phyloP scores from a whole-genome alignment of 2,329 filamentous ascomycete species.

The Alternaria atra region DNA sequence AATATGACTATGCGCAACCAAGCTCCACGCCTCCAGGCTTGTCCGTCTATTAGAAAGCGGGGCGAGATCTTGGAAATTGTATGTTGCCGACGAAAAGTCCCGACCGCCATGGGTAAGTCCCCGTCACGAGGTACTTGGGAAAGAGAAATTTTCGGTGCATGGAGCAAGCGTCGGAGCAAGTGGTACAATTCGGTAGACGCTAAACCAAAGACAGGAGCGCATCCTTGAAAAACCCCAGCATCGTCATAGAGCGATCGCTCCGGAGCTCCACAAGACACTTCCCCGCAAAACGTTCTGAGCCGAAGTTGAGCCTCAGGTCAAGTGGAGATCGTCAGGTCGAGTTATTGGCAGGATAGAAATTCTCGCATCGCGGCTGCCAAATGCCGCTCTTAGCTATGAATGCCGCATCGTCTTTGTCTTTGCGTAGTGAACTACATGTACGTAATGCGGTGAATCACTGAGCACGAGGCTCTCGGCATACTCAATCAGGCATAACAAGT shows the following conservation, averaged over 20 bases:
- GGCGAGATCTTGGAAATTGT: not conserved
- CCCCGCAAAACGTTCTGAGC: slow-evolving; percentile 14
- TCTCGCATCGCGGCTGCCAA: not conserved
- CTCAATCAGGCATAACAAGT: not conserved
- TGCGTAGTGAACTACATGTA: not conserved
- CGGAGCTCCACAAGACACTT: slow-evolving; percentile 17
- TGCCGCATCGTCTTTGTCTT: not conserved
- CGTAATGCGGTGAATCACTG: slow-evolving; percentile 5
- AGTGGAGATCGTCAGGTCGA: slow-evolving; percentile 12
- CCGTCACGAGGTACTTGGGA: slow-evolving; percentile 20
- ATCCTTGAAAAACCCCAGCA: slow-evolving; percentile 8
- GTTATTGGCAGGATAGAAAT: not conserved
- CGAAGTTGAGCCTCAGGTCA: slow-evolving; percentile 20
- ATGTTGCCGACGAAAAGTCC: slow-evolving; percentile 16
- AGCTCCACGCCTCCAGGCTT: slow-evolving; percentile 6
- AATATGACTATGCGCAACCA: slow-evolving; percentile 14
- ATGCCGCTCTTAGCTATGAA: slow-evolving; percentile 1
- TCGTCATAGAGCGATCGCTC: slow-evolving; percentile 14
- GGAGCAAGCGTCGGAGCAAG: slow-evolving; percentile 20
- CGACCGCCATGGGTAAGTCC: not conserved
- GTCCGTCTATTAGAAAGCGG: slow-evolving; percentile 3
- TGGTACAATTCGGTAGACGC: slow-evolving; percentile 7
- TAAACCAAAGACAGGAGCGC: slow-evolving; percentile 9
- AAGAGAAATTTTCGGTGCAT: slow-evolving; percentile 18
- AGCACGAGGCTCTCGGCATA: not conserved